These are phyloP conservation scores for Lagenaria siceraria DNA, from an alignment of 306 rosid genomes.

Conservation along the genomic window DNA sequence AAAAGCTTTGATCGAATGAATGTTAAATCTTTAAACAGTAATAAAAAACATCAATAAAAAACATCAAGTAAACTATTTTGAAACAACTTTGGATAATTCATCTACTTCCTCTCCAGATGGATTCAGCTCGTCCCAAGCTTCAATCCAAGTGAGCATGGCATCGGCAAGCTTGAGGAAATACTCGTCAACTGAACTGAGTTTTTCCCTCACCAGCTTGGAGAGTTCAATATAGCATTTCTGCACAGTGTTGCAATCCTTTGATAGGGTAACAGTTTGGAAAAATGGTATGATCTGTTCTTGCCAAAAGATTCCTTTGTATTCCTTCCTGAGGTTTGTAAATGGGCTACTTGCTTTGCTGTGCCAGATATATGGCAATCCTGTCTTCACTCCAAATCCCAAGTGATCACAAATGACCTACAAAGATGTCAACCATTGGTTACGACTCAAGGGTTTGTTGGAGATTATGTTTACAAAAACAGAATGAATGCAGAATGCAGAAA, in stretches of 20 bases:
- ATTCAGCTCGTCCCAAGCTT: constrained; percentile 75
- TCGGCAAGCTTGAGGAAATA: constrained; percentile 66
- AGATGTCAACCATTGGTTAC: not conserved
- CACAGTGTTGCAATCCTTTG: constrained; percentile 58
- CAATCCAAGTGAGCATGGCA: constrained; percentile 79
- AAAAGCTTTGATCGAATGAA: constrained; percentile 16
- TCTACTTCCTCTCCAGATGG: constrained; percentile 26
- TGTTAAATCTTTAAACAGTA: not conserved
- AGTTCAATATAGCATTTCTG: constrained; percentile 72
- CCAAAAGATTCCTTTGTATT: constrained; percentile 83
- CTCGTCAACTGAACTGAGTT: constrained; percentile 60
- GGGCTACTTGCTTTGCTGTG: constrained; percentile 91
- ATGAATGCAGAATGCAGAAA: not conserved
- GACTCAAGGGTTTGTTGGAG: not conserved
- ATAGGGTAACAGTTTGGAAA: constrained; percentile 49
- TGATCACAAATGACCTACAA: constrained; percentile 68
- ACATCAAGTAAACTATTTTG: not conserved
- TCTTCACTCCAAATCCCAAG: constrained; percentile 70
- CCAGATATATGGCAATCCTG: constrained; percentile 82
- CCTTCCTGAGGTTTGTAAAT: constrained; percentile 73
- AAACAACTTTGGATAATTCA: constrained; percentile 8
- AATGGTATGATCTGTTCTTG: constrained; percentile 78
- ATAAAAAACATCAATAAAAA: not conserved
- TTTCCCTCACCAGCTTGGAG: constrained; percentile 64
- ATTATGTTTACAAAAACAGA: not conserved